Base-by-base conservation (phyloP, 352 stramenopile genomes). In the Pythium phragmitis region DNA sequence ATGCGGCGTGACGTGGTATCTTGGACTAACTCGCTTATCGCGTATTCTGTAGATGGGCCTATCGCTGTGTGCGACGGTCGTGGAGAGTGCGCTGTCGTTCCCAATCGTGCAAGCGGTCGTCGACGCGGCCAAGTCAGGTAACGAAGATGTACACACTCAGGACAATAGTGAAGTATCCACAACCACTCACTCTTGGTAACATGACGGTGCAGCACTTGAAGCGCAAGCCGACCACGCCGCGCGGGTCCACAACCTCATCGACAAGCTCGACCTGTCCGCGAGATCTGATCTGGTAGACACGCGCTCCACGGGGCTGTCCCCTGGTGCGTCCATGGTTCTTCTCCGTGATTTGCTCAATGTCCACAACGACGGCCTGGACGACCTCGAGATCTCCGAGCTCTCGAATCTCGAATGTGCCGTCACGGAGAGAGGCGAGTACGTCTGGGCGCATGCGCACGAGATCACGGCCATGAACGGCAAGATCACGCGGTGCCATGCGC, bases 221-320 rank as follows among this genome's bases (percentile, higher is more conserved):
- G 12, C 6, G 8, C 41, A n/a, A 14, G 39, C 37, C 19, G 19
- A 63, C 8, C 23, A 49, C 16, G 61, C 45, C 6, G 14, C 46
- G 23, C 41, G n/a, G 0, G 39, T 68, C 26, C 61, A 68, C 54
- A 68, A 55, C 39, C 39, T 68, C 17, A 68, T 64, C 21, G 55
- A 64, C n/a, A 51, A 47, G 21, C 61, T 63, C 7, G n/a, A 58
- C 28, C 46, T 68, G 5, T 21, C 46, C 21, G 14, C 36, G 2
- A 13, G 26, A 30, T 12, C 19, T 4, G 30, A 57, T n/a, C 2
- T 46, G 39, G 6, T 36, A 43, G 42, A 50, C 33, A 36, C 43
- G 14, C 28, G 37, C 14, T 33, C 7, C 14, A 21, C 39, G 23
- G 30, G 13, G 12, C 36, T 68, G 6, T 46, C 61, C 1, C 54